A percentile compares a stretch with the other conserved stretches of the same genome.
Conservation (phyloP, 2,329 filamentous ascomycete species). For the Aspergillus fructus region DNA sequence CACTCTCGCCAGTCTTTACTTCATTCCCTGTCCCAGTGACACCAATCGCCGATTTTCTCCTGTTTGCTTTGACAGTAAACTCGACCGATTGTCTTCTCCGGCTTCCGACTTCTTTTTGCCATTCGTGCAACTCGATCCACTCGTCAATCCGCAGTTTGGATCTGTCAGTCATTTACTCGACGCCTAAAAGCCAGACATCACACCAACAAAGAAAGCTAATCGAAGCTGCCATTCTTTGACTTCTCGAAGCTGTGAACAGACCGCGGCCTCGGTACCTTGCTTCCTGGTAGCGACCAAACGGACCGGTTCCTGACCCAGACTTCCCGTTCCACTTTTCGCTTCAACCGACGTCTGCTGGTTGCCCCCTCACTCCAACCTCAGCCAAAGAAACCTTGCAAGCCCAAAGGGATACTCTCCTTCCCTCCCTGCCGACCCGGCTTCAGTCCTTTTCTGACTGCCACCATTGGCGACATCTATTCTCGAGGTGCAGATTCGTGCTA, state of each 20-base stretch:
- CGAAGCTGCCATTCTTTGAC: not conserved
- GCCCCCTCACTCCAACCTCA: constrained; percentile 8
- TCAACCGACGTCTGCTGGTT: constrained; percentile 15
- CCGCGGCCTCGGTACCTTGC: not conserved
- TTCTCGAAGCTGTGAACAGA: not conserved
- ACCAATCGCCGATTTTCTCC: constrained; percentile 1
- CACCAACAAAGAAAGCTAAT: constrained; percentile 10
- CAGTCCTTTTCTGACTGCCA: constrained; percentile 8
- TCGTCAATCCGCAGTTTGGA: constrained; percentile 9
- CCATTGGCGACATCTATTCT: constrained; percentile 9
- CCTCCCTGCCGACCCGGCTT: constrained; percentile 14
- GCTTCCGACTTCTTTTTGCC: not conserved
- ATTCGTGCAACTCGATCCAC: constrained; percentile 14
- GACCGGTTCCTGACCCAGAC: constrained; percentile 7
- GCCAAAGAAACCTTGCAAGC: not conserved
- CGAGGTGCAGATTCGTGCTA: constrained; percentile 22
- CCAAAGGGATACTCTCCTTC: constrained; percentile 20
- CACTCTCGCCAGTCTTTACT: not conserved
- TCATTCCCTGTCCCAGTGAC: constrained; percentile 3
- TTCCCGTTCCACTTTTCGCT: constrained; percentile 10
- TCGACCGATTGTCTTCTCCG: constrained; percentile 1
- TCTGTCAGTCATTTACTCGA: constrained; percentile 1
- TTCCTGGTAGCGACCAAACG: constrained; percentile 6
- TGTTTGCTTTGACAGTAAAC: constrained; percentile 19
- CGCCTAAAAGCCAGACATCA: not conserved